These are phyloP conservation scores for Fraxinus platypoda DNA, from an alignment of 305 asterid species.

Conservation along the genomic window DNA sequence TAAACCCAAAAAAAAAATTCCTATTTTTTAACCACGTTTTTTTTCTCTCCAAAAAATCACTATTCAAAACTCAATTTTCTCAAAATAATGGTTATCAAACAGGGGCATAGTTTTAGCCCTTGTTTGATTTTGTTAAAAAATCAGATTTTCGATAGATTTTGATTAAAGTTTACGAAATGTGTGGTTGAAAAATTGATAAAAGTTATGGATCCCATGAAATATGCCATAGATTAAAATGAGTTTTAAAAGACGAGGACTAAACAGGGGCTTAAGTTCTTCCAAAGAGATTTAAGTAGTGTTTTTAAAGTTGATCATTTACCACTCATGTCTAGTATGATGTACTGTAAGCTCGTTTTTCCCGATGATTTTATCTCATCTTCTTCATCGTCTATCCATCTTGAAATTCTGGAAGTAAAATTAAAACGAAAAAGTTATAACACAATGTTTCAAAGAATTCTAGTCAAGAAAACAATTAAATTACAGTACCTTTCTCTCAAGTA, in stretches of 20 bases:
- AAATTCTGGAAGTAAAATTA: conserved; percentile 37
- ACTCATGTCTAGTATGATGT: conserved; percentile 69
- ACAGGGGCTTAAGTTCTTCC: neutral
- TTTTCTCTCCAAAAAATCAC: too few species aligned
- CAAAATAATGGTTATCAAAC: too few species aligned
- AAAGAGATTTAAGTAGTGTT: neutral
- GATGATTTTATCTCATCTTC: conserved; percentile 61
- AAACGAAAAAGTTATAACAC: neutral
- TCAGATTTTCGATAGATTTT: too few species aligned
- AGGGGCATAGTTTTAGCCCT: neutral
- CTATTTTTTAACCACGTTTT: too few species aligned
- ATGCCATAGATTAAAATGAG: neutral
- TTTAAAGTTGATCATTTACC: conserved; percentile 40
- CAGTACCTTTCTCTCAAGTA: conserved; percentile 83
- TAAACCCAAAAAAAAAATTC: too few species aligned
- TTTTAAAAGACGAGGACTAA: neutral
- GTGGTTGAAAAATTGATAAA: too few species aligned
- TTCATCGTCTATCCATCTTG: conserved; percentile 89
- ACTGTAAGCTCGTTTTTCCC: conserved; percentile 56
- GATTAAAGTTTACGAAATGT: too few species aligned
- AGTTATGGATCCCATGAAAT: too few species aligned
- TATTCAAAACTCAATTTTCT: too few species aligned
- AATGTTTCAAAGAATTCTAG: neutral
- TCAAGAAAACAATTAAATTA: neutral
- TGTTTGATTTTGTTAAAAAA: neutral